A percentile compares a stretch with the other conserved stretches of the same genome.
Conservation (phyloP, 2,329 filamentous ascomycete genomes). For the Fusarium goolgardi region DNA sequence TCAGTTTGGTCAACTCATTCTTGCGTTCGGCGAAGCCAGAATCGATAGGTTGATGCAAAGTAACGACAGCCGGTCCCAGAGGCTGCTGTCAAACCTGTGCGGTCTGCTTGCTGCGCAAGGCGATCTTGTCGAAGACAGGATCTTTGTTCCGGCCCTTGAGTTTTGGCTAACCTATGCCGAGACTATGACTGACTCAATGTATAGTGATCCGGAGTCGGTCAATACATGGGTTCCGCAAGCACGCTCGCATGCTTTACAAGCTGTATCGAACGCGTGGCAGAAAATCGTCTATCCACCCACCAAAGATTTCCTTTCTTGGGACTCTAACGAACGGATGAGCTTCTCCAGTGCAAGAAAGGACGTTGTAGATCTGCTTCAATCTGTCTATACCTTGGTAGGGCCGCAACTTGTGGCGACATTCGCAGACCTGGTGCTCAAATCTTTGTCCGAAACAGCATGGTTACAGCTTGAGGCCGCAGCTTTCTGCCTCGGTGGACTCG, state of each 20-base stretch:
- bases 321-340: slow-evolving; percentile 72
- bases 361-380: slow-evolving; percentile 80
- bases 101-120: slow-evolving; percentile 74
- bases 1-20: slow-evolving; percentile 74
- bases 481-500: slow-evolving; percentile 73
- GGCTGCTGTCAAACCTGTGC: slow-evolving; percentile 69
- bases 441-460: slow-evolving; percentile 64
- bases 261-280: slow-evolving; percentile 73
- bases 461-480: slow-evolving; percentile 69
- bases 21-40: slow-evolving; percentile 76
- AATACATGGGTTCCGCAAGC: slow-evolving; percentile 69
- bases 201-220: slow-evolving; percentile 60
- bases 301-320: slow-evolving; percentile 72
- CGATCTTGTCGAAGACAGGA: slow-evolving; percentile 74
- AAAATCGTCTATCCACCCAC: slow-evolving; percentile 76
- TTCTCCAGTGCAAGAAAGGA: slow-evolving; percentile 82
- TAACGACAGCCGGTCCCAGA: slow-evolving; percentile 61
- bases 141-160: slow-evolving; percentile 79
- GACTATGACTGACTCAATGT: slow-evolving; percentile 69
- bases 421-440: slow-evolving; percentile 64
- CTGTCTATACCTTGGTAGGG: slow-evolving; percentile 72
- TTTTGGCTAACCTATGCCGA: slow-evolving; percentile 86
- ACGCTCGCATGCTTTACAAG: slow-evolving; percentile 69
- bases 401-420: slow-evolving; percentile 68
- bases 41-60: slow-evolving; percentile 69